Conservation (phyloP, 2,329 filamentous ascomycete species). For the Ophiostoma quercus region DNA sequence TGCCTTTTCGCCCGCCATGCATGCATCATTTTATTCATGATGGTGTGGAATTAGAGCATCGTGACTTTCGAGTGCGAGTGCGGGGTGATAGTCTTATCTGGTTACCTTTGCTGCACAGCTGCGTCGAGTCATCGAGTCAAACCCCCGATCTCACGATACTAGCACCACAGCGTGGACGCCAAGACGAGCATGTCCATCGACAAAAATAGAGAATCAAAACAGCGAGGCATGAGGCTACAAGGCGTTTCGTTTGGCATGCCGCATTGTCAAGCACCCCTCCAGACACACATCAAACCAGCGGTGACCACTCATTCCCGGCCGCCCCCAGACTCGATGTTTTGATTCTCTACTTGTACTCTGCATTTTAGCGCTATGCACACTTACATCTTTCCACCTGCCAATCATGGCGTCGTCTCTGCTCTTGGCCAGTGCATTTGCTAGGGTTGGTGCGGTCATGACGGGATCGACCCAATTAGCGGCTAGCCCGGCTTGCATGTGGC, state of each 20-base stretch:
- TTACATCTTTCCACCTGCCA: constrained; percentile 15
- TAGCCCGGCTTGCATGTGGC: constrained; percentile 21
- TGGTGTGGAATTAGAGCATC: background rate
- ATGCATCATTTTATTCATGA: background rate
- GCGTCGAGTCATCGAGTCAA: background rate
- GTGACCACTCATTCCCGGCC: background rate
- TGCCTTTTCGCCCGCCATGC: too few relatives aligned
- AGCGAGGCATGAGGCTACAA: background rate
- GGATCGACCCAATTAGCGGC: constrained; percentile 27
- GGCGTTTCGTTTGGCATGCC: background rate
- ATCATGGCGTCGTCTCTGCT: constrained; percentile 17
- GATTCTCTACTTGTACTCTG: background rate
- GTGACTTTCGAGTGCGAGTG: background rate
- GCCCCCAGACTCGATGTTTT: constrained; percentile 2
- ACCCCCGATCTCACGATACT: background rate
- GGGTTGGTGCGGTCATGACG: constrained; percentile 19
- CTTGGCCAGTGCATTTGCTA: constrained; percentile 13
- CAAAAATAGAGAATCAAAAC: background rate
- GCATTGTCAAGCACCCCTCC: constrained; percentile 12
- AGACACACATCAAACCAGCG: constrained; percentile 15
- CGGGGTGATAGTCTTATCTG: background rate
- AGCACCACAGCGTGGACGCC: background rate
- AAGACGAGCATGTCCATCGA: background rate
- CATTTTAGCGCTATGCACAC: background rate
- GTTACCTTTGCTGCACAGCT: background rate